phyloP scores from a whole-genome alignment of 2,329 filamentous ascomycete genomes.

The Aspergillus uvarum region DNA sequence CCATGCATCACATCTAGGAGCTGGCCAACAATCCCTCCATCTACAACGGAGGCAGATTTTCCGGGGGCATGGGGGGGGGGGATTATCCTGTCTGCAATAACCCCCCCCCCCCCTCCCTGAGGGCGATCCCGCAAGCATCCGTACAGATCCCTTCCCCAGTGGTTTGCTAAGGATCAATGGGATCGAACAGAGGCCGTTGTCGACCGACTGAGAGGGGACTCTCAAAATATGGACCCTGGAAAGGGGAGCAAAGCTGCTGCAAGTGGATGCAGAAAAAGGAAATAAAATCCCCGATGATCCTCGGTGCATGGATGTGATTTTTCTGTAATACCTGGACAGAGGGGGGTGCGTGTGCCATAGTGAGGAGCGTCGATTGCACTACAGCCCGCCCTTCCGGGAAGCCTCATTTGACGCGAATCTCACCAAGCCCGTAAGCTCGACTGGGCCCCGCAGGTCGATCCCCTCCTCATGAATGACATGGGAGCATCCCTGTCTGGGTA shows the following conservation, averaged over 20 bases:
- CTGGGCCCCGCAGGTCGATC: conserved; percentile 2
- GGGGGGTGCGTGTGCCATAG: background rate
- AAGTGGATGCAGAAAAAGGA: background rate
- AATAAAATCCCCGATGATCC: conserved; percentile 14
- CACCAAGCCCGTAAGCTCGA: conserved; percentile 9
- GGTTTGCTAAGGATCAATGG: conserved; percentile 19
- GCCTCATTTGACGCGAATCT: conserved; percentile 6
- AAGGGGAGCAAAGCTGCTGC: background rate
- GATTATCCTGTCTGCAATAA: background rate
- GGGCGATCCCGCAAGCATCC: conserved; percentile 16
- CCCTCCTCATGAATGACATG: background rate
- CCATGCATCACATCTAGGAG: background rate
- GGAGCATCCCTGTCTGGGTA: conserved; percentile 15
- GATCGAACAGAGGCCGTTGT: conserved; percentile 27
- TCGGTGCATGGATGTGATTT: conserved; percentile 10
- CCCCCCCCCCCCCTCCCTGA: conserved; percentile 3
- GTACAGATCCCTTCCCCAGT: conserved; percentile 16
- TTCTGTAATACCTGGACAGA: conserved; percentile 5
- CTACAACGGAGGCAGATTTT: background rate
- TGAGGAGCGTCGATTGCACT: background rate
- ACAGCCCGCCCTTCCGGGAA: conserved; percentile 7
- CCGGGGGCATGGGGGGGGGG: background rate
- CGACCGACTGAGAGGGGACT: conserved; percentile 14
- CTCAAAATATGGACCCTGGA: conserved; percentile 27
- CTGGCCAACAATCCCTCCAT: background rate